Percentiles rank a stretch among this genome's conserved stretches.
Conservation (phyloP, 164 flowering plant species). For the Pachysandra terminalis region DNA sequence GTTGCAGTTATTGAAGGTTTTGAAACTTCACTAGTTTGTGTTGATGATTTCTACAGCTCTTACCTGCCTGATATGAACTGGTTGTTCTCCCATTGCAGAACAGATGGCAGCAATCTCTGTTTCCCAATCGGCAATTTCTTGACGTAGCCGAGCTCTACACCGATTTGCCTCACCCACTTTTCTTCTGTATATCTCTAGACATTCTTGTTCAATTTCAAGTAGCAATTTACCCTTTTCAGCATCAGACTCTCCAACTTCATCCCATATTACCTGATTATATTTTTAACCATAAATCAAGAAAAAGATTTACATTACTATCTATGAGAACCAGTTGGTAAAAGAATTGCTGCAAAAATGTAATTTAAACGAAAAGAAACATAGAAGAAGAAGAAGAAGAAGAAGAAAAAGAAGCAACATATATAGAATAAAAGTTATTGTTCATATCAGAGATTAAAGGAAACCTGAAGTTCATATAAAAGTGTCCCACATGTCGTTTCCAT, state of each 20-base stretch:
- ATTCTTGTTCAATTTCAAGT: slow-evolving; percentile 64
- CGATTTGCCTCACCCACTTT: slow-evolving; percentile 64
- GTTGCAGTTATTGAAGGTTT: background rate
- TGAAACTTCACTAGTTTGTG: background rate
- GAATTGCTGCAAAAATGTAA: background rate
- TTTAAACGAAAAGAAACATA: no score
- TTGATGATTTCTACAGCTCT: background rate
- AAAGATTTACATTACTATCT: background rate
- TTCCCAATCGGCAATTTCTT: slow-evolving; percentile 56
- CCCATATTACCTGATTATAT: slow-evolving; percentile 70
- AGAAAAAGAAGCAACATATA: no score
- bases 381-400: no score
- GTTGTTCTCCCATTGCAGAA: slow-evolving; percentile 60
- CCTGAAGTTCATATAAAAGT: slow-evolving; percentile 67
- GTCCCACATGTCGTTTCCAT: slow-evolving; percentile 59
- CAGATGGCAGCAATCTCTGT: slow-evolving; percentile 65
- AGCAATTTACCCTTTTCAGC: slow-evolving; percentile 57
- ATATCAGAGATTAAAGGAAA: slow-evolving; percentile 11
- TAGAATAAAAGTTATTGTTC: background rate
- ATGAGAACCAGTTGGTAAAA: background rate
- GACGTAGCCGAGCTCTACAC: slow-evolving; percentile 49
- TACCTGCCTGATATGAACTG: slow-evolving; percentile 48
- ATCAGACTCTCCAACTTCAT: slow-evolving; percentile 81
- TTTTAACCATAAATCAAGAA: slow-evolving; percentile 2
- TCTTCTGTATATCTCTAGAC: slow-evolving; percentile 63